Conservation (phyloP, 371 early-diverging fungal genomes). For the Rhizopus arrhizus region DNA sequence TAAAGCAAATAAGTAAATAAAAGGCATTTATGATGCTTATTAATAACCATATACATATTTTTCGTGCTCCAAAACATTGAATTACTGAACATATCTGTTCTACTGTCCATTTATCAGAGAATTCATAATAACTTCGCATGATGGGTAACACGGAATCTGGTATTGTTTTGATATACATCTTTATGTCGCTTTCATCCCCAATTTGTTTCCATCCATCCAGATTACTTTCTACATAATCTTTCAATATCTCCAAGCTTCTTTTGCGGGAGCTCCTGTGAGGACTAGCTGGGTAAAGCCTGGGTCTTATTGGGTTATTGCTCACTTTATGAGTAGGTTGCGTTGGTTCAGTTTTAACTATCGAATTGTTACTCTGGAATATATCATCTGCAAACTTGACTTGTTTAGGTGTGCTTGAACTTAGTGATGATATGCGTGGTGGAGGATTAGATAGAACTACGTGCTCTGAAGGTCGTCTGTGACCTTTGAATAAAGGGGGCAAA, state of each 20-base stretch:
- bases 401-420: slow-evolving; percentile 3
- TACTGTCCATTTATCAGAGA: slow-evolving; percentile 53
- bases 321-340: slow-evolving; percentile 9
- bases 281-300: slow-evolving; percentile 40
- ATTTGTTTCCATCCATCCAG: slow-evolving; percentile 52
- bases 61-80: slow-evolving; percentile 52
- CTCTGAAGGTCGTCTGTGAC: not conserved
- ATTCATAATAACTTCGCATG: slow-evolving; percentile 52
- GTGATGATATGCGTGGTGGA: slow-evolving; percentile 28
- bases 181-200: slow-evolving; percentile 43
- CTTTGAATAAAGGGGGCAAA: not conserved
- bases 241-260: slow-evolving; percentile 43
- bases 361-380: not conserved
- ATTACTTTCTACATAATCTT: slow-evolving; percentile 40
- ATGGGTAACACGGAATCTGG: slow-evolving; percentile 51
- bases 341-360: not conserved
- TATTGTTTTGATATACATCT: slow-evolving; percentile 49
- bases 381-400: slow-evolving; percentile 29
- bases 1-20: slow-evolving; percentile 4
- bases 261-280: slow-evolving; percentile 40
- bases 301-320: slow-evolving; percentile 1
- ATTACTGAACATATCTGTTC: slow-evolving; percentile 58
- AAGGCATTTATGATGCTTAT: not conserved
- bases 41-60: slow-evolving; percentile 35
- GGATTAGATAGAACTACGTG: slow-evolving; percentile 19